Conservation (phyloP, 768 basidiomycete genomes). For the Hygrocybe punicea region DNA sequence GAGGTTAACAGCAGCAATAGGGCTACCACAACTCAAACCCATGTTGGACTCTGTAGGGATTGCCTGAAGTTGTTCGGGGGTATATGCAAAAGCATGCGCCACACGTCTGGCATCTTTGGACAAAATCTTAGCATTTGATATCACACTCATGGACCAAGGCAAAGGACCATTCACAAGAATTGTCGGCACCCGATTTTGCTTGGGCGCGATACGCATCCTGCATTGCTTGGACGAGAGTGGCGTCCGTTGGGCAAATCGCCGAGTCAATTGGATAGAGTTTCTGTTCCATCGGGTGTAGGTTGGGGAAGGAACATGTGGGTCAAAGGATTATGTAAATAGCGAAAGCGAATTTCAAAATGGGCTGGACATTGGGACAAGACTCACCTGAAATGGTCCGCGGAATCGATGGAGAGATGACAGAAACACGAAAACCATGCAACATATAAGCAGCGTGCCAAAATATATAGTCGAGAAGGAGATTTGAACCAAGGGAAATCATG, state of each 20-base stretch:
- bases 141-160: too few species aligned
- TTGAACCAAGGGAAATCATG: too few species aligned
- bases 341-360: neutral
- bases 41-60: slow-evolving; percentile 45
- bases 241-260: neutral
- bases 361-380: too few species aligned
- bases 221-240: slow-evolving; percentile 23
- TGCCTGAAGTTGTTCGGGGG: slow-evolving; percentile 38
- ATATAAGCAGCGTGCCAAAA: too few species aligned
- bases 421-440: too few species aligned
- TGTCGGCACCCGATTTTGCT: slow-evolving; percentile 24
- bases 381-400: too few species aligned
- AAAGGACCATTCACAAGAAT: slow-evolving; percentile 23
- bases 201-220: slow-evolving; percentile 33
- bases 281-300: too few species aligned
- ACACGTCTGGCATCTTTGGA: slow-evolving; percentile 32
- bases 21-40: slow-evolving; percentile 56
- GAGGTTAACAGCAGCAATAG: slow-evolving; percentile 43
- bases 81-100: slow-evolving; percentile 49
- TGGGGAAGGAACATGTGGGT: neutral
- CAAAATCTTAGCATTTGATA: neutral
- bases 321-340: neutral
- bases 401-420: too few species aligned
- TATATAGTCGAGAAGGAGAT: too few species aligned
- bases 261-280: too few species aligned